A percentile compares a stretch with the other conserved stretches of the same genome.
These are phyloP conservation scores for Alternaria triticimaculans DNA, from an alignment of 2,329 filamentous ascomycete species.

Conservation along the genomic window DNA sequence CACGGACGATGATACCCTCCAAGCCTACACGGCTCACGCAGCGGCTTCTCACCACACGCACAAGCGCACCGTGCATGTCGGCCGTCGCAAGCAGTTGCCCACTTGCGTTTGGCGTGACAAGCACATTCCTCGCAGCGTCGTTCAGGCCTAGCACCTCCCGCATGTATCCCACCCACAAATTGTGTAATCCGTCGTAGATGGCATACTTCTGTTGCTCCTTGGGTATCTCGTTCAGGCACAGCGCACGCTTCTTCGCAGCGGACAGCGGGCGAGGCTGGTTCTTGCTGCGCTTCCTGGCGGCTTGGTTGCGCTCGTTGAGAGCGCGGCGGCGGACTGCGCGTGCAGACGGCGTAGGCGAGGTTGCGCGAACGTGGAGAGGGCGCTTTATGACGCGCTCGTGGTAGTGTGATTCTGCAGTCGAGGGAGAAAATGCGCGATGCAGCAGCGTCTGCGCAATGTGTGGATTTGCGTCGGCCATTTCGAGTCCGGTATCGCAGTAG, in stretches of 20 bases:
- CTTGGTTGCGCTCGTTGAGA: constrained; percentile 54
- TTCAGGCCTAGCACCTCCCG: constrained; percentile 76
- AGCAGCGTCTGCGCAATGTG: constrained; percentile 65
- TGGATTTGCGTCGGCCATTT: constrained; percentile 25
- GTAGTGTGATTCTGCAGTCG: constrained; percentile 74
- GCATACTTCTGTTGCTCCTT: constrained; percentile 72
- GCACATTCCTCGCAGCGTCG: constrained; percentile 46
- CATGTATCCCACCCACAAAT: constrained; percentile 85
- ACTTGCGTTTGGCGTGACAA: constrained; percentile 65
- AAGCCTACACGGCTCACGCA: constrained; percentile 84
- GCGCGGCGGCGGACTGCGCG: constrained; percentile 56
- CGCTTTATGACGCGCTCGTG: constrained; percentile 83
- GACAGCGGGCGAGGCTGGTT: constrained; percentile 74
- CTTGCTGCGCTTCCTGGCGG: constrained; percentile 41
- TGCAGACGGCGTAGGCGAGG: constrained; percentile 67
- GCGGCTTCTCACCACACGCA: constrained; percentile 82
- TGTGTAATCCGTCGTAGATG: constrained; percentile 78
- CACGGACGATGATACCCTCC: constrained; percentile 85
- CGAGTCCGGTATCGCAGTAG: background rate
- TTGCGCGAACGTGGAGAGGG: constrained; percentile 78
- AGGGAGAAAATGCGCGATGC: constrained; percentile 77
- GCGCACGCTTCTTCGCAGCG: constrained; percentile 74
- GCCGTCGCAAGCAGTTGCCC: constrained; percentile 79
- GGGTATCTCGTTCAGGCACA: constrained; percentile 77
- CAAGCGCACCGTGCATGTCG: constrained; percentile 85